Evolutionary conservation across 352 stramenopile species (phyloP).

Genomic region (Pythium brachiatum): DNA sequence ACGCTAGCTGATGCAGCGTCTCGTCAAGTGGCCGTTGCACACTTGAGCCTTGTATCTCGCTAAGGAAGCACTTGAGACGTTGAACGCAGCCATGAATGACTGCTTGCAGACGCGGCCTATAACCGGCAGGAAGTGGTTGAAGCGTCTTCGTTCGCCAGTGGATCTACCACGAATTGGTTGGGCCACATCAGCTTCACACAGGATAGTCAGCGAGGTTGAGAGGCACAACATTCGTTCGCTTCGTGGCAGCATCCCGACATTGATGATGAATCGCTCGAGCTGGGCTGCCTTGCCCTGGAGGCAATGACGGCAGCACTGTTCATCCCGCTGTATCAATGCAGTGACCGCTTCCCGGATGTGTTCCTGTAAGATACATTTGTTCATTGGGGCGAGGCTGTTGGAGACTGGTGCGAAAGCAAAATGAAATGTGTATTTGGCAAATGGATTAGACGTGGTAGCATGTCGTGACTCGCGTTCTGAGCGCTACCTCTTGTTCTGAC

Average conservation of each 20-base stretch:
- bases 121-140: background rate
- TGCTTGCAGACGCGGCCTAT: background rate
- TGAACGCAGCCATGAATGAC: background rate
- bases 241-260: background rate
- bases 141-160: background rate
- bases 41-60: slow-evolving; percentile 2
- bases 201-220: background rate
- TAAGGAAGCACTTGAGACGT: background rate
- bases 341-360: background rate
- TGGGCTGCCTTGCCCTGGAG: background rate
- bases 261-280: background rate
- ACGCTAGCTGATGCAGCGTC: too few species aligned
- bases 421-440: too few species aligned
- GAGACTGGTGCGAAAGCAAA: too few species aligned
- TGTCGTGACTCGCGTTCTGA: too few species aligned
- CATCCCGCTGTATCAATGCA: background rate
- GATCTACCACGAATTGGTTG: background rate
- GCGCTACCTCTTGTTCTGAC: background rate
- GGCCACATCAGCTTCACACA: background rate
- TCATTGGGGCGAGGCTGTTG: too few species aligned
- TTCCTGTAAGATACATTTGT: background rate
- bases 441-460: too few species aligned
- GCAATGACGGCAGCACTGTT: background rate
- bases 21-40: background rate
- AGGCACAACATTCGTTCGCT: background rate